phyloP scores from a whole-genome alignment of 2,329 filamentous ascomycete species.

The Pseudogymnoascus sp. region DNA sequence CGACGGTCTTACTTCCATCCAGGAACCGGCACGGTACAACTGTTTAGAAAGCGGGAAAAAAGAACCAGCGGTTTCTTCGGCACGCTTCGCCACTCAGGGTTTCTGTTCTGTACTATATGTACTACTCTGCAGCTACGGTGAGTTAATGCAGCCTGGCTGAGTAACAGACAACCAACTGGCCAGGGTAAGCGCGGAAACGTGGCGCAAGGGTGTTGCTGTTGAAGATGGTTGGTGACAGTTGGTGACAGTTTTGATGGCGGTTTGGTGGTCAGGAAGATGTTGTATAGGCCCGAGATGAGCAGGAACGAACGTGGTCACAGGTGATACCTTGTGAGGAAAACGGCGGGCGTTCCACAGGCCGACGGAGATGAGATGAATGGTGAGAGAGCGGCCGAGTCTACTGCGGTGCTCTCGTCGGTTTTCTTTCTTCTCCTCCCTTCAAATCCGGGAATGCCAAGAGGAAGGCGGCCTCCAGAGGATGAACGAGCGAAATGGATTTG shows the following conservation, averaged over 20 bases:
- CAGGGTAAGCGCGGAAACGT: constrained; percentile 1
- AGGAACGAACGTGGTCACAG: constrained; percentile 3
- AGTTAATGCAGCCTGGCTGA: neutral
- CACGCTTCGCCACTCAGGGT: neutral
- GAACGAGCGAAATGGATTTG: constrained; percentile 11
- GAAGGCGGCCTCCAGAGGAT: constrained; percentile 5
- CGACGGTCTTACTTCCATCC: neutral
- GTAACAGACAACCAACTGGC: neutral
- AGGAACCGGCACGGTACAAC: neutral
- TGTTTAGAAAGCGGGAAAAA: neutral
- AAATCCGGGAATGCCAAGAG: neutral
- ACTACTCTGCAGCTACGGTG: constrained; percentile 1
- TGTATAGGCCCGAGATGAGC: neutral
- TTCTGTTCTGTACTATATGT: neutral
- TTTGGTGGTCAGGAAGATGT: neutral
- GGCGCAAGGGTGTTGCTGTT: neutral
- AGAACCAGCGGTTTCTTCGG: neutral
- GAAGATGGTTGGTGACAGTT: neutral
- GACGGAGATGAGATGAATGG: neutral
- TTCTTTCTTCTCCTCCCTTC: neutral
- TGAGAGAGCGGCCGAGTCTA: neutral
- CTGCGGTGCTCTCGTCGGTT: neutral
- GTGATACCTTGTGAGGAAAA: neutral
- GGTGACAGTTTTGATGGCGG: neutral
- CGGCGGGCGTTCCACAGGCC: neutral